These are phyloP conservation scores for Calonectria hongkongensis DNA, from an alignment of 2,329 filamentous ascomycete species.

Conservation along the genomic window DNA sequence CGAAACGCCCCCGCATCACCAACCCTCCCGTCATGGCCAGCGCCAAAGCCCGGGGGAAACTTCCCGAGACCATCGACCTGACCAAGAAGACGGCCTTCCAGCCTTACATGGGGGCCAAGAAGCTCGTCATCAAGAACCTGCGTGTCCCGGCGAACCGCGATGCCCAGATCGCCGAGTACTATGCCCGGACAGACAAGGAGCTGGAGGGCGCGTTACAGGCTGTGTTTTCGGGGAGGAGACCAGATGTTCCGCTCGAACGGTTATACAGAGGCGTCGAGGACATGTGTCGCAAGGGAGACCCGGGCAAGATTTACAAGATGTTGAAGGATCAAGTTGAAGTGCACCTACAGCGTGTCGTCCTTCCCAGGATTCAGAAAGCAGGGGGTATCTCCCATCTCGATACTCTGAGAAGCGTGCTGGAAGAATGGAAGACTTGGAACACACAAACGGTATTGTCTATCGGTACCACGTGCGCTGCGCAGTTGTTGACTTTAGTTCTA, in stretches of 20 bases:
- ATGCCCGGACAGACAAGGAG: conserved; percentile 83
- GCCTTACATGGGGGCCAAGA: conserved; percentile 85
- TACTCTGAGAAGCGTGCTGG: conserved; percentile 74
- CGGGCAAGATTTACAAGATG: conserved; percentile 79
- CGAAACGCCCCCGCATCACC: conserved; percentile 59
- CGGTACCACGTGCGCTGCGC: conserved; percentile 27
- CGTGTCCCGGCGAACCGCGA: conserved; percentile 74
- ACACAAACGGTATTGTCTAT: conserved; percentile 78
- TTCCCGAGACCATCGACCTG: conserved; percentile 62
- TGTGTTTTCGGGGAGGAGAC: conserved; percentile 80
- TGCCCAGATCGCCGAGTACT: conserved; percentile 84
- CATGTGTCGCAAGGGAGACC: conserved; percentile 86
- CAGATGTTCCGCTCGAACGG: conserved; percentile 86
- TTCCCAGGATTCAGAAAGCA: conserved; percentile 71
- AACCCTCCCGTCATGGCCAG: conserved; percentile 58
- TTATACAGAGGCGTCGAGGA: conserved; percentile 95
- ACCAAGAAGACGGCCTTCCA: conserved; percentile 73
- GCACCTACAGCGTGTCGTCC: conserved; percentile 79
- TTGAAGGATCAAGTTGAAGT: conserved; percentile 79
- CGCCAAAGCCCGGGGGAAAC: conserved; percentile 63
- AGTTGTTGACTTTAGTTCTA: conserved; percentile 57
- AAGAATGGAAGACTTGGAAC: conserved; percentile 86
- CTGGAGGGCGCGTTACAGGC: conserved; percentile 83
- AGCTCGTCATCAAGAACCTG: conserved; percentile 95
- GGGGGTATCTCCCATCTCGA: conserved; percentile 75